A percentile compares a stretch with the other conserved stretches of the same genome.
These are phyloP conservation scores for Calonectria leucothoes DNA, from an alignment of 2,329 filamentous ascomycete genomes.

Conservation along the genomic window DNA sequence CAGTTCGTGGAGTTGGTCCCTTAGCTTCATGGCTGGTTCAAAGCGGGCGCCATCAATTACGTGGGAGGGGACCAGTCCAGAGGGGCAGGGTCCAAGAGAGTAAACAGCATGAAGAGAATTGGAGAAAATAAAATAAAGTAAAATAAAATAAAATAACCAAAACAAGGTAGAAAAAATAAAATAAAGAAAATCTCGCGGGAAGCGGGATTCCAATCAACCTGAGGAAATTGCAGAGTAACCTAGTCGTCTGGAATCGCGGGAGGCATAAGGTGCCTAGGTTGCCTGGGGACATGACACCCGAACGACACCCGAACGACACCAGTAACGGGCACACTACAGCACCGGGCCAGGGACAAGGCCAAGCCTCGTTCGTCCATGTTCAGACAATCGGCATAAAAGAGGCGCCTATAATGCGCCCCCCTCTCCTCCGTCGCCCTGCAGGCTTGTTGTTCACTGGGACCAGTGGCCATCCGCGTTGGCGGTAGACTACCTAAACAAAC, in stretches of 20 bases:
- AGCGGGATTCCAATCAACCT: slow-evolving; percentile 38
- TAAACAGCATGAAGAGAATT: not conserved
- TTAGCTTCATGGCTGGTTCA: not conserved
- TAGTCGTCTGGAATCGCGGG: slow-evolving; percentile 19
- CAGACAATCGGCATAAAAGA: slow-evolving; percentile 15
- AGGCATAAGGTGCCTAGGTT: slow-evolving; percentile 40
- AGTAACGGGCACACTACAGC: not conserved
- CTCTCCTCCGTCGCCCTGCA: not conserved
- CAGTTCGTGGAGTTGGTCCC: not conserved
- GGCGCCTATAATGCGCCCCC: not conserved
- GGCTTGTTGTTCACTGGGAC: not conserved
- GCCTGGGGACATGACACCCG: slow-evolving; percentile 38
- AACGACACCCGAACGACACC: slow-evolving; percentile 14
- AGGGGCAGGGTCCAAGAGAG: not conserved
- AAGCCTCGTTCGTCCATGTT: not conserved
- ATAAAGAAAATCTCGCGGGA: slow-evolving; percentile 4
- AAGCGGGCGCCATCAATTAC: not conserved
- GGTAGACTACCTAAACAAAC: slow-evolving; percentile 1
- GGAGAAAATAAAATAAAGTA: not conserved
- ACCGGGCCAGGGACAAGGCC: not conserved
- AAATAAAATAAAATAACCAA: slow-evolving; percentile 11
- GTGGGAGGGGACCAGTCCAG: not conserved
- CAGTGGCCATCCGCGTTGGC: not conserved
- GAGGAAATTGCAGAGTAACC: slow-evolving; percentile 35
- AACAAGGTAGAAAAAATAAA: not conserved